Base-by-base conservation (phyloP, 2,329 filamentous ascomycete genomes). In the Amesomyces nigricolor region DNA sequence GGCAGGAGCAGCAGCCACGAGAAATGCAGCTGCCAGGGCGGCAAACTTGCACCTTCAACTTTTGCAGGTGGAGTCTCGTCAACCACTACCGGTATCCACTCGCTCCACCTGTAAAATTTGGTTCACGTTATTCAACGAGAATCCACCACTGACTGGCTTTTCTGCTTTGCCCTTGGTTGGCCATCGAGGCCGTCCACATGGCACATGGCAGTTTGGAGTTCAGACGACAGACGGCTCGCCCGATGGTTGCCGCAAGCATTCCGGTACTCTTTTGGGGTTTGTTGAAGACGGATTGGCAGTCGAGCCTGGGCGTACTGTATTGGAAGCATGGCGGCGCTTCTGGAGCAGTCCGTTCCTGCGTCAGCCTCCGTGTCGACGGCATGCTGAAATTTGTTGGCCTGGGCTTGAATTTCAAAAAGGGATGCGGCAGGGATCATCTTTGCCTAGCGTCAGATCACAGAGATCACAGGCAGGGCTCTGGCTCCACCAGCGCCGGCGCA, bases 21-120 rank as follows among this genome's bases (percentile, higher is more conserved):
- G 39, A 42, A 19, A 42, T n/a, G 32, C 14, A 16, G 17, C 7
- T 11, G n/a, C 49, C 32, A 6, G 14, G 14, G 32, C 17, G 22
- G 6, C 37, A 32, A 32, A 29, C 11, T n/a, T 26, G 51, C 37
- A 37, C 29, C 19, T 42, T 17, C 6, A 39, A 7, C 37, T 54
- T 17, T 46, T 58, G 49, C 51, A 40, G n/a, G 52, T 51, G 52
- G 56, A 29, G 38, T 16, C 30, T 30, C 11, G 40, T 46, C 49
- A 32, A 51, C 46, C 58, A 54, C 54, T 54, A 57, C 47, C 57
- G 58, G 46, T 43, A 52, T 53, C 54, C 61, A 58, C 53, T 6
- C 35, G 54, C 47, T 58, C 61, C 61, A 63, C 61, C 37, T 53
- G 32, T 56, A 52, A 63, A 62, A 60, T 62, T 63, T 61, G 61